Conservation (phyloP, 2,329 filamentous ascomycete species). For the Aspergillus japonicus region DNA sequence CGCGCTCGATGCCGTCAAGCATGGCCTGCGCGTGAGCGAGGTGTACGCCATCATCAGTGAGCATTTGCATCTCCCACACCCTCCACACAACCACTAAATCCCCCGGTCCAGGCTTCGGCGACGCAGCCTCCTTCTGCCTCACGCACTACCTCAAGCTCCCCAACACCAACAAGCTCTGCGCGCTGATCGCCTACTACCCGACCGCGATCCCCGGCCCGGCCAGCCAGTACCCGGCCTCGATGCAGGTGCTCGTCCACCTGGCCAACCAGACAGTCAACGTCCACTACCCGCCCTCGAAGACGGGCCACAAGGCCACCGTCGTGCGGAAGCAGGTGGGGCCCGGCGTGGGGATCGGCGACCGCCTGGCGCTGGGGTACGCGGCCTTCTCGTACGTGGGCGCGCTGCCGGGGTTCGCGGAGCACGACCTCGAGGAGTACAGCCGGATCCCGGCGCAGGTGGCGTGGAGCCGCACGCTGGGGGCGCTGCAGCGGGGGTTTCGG, state of each 20-base stretch:
- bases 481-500: not conserved
- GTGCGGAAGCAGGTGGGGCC: not conserved
- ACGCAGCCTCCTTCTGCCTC: slow-evolving; percentile 31
- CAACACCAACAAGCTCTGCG: slow-evolving; percentile 7
- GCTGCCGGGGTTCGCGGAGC: slow-evolving; percentile 1
- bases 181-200: slow-evolving; percentile 9
- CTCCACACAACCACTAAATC: too few species aligned
- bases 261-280: slow-evolving; percentile 1
- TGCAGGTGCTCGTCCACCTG: not conserved
- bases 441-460: slow-evolving; percentile 1
- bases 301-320: not conserved
- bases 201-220: slow-evolving; percentile 3
- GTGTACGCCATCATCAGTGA: slow-evolving; percentile 4
- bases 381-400: not conserved
- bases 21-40: slow-evolving; percentile 2
- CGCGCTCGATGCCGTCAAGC: not conserved
- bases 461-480: slow-evolving; percentile 8
- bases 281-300: not conserved
- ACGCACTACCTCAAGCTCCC: slow-evolving; percentile 8
- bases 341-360: not conserved
- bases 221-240: not conserved
- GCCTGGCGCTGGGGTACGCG: not conserved
- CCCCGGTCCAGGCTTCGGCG: slow-evolving; percentile 29
- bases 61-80: not conserved
- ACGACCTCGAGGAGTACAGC: not conserved